Base-by-base conservation (phyloP, 2,329 filamentous ascomycete genomes). In the Cytospora schulzeri region DNA sequence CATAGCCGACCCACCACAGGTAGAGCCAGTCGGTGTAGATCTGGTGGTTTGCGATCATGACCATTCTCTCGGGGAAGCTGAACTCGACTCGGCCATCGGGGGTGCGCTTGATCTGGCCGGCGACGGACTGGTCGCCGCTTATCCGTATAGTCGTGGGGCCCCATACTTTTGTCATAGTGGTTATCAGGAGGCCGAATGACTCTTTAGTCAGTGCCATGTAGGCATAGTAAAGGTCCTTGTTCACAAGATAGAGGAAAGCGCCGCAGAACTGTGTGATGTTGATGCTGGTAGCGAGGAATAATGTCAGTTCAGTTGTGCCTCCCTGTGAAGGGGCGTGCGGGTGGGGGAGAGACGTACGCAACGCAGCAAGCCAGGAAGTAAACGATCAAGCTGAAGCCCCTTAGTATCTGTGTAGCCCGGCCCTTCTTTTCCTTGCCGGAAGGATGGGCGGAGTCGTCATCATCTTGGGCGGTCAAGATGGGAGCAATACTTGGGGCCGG, bases 11-110 rank as follows among this genome's bases (percentile, higher is more conserved):
- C 92, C 92, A 96, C 92, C 92, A 96, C 9, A 96, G 84, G 74
- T 96, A 96, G 11, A 96, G 78, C 92, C 92, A 96, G 77, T 96
- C 92, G 11, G 92, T 94, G 74, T 96, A 96, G 60, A 96, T 88
- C 85, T 95, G 91, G 73, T 96, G 92, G 73, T 96, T 96, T 29
- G 92, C 92, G 75, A 96, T 91, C 77, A 96, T 80, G 29, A 96
- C 84, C 73, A 96, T 80, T 57, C 92, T 85, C 73, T 95, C 89
- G 0, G 92, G 91, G 69, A 96, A 96, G 68, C 86, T 82, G 74
- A 91, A 93, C 71, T 92, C 83, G 41, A 96, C 83, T 61, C 87
- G 85, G 17, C 92, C 92, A 72, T 93, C 90, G 3, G 82, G 76
- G 7, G 87, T 89, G 68, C 88, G 82, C 67, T 81, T 82, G 60